Base-by-base conservation (phyloP, 2,329 filamentous ascomycete genomes). In the Xenoacremonium recifei region DNA sequence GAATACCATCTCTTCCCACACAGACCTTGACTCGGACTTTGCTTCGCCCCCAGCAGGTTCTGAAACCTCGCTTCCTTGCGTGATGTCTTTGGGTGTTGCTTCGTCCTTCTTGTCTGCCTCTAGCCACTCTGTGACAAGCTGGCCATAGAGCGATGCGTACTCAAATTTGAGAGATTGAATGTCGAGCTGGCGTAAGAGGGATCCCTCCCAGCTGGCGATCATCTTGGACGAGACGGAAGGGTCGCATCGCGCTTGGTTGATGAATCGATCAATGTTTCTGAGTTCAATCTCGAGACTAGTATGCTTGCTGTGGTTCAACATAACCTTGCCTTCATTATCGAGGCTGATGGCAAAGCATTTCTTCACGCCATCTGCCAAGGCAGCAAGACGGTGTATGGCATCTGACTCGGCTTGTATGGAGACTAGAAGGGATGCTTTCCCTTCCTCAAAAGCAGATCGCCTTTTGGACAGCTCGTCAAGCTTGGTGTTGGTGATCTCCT, bases 91-190 rank as follows among this genome's bases (percentile, higher is more conserved):
- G 37, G 49, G 17, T 6, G 37, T n/a, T 3, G 35, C 36, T 5
- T 54, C 42, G 1, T 44, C 25, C 6, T 44, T 19, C 49, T 60
- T 45, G 2, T 60, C 59, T 1, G 57, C 51, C 1, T 64, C 65
- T 1, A 74, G 58, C 71, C 70, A 75, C 46, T 75, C 72, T 1
- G 65, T 73, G n/a, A 73, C 70, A 4, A 75, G 61, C 35, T 69
- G 60, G 3, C 67, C 70, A 32, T 73, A 74, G 3, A 75, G 59
- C 7, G 66, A 65, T 0, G 72, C 70, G 34, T 69, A 72, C 38
- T 67, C 54, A 40, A 69, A 72, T 47, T 67, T 70, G 13, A 67
- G 62, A 6, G 68, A 68, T 38, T 71, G 67, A 27, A 58, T 62
- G 16, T 70, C 54, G 11, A 75, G 55, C 27, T 69, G 61, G 3